phyloP scores from a whole-genome alignment of 2,329 filamentous ascomycete species.

The Penicillium brasilianum region DNA sequence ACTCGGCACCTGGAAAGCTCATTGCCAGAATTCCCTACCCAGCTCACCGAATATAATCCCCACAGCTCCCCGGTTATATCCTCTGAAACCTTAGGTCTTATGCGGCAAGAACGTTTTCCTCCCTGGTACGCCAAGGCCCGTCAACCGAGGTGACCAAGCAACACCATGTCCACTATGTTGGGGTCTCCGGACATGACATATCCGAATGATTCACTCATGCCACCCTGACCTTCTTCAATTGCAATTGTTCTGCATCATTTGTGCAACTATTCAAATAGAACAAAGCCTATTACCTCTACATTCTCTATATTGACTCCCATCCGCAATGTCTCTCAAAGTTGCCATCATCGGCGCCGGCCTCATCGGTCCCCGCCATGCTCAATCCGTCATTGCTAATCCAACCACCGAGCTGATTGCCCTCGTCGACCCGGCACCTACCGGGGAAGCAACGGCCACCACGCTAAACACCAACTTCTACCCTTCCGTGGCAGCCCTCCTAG shows the following conservation, averaged over 20 bases:
- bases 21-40: not conserved
- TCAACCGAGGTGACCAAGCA: not conserved
- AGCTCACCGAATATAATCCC: not conserved
- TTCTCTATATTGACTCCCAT: not conserved
- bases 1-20: not conserved
- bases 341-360: conserved; percentile 56
- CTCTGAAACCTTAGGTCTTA: not conserved
- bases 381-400: conserved; percentile 48
- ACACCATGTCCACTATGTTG: not conserved
- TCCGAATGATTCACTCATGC: conserved; percentile 9
- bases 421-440: conserved; percentile 53
- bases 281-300: not conserved
- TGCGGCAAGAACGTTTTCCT: not conserved
- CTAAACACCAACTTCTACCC: conserved; percentile 48
- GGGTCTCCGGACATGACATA: not conserved
- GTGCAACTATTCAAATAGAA: not conserved
- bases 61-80: conserved; percentile 7
- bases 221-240: not conserved
- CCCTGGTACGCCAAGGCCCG: not conserved
- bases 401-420: conserved; percentile 50
- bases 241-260: not conserved
- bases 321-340: conserved; percentile 39
- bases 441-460: conserved; percentile 40
- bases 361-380: conserved; percentile 58
- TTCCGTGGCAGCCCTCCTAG: conserved; percentile 52